These are phyloP conservation scores for Aegle marmelos DNA, from an alignment of 345 rosid species.

Conservation along the genomic window DNA sequence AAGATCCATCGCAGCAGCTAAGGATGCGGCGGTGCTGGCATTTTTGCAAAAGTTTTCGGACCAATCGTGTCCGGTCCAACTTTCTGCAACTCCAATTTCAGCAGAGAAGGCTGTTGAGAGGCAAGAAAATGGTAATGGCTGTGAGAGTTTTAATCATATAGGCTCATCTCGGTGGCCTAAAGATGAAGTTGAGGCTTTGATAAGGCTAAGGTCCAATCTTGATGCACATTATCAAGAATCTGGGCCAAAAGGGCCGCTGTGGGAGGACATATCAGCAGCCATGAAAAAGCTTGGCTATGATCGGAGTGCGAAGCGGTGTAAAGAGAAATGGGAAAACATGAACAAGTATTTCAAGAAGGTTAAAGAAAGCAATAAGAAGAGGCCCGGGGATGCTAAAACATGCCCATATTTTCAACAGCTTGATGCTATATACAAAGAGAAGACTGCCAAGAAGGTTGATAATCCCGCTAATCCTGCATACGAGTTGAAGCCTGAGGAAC, in stretches of 20 bases:
- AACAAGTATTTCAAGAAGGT: slow-evolving; percentile 95
- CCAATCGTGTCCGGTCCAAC: slow-evolving; percentile 24
- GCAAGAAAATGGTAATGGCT: slow-evolving; percentile 29
- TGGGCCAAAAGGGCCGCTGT: slow-evolving; percentile 72
- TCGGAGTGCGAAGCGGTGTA: slow-evolving; percentile 79
- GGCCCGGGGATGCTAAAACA: slow-evolving; percentile 75
- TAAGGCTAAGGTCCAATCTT: slow-evolving; percentile 53
- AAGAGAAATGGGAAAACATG: slow-evolving; percentile 97
- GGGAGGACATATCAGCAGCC: slow-evolving; percentile 79
- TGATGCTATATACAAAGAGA: slow-evolving; percentile 61
- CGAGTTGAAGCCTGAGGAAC: slow-evolving; percentile 49
- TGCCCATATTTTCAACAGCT: slow-evolving; percentile 85
- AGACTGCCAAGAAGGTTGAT: slow-evolving; percentile 33
- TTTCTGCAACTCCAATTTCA: slow-evolving; percentile 16
- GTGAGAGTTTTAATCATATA: slow-evolving; percentile 26
- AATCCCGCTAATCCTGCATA: slow-evolving; percentile 18
- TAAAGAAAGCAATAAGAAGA: slow-evolving; percentile 68
- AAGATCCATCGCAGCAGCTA: slow-evolving; percentile 65
- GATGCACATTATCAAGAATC: slow-evolving; percentile 58
- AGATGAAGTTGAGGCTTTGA: slow-evolving; percentile 72
- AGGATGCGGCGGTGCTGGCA: slow-evolving; percentile 72
- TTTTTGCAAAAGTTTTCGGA: slow-evolving; percentile 74
- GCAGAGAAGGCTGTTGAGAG: slow-evolving; percentile 21
- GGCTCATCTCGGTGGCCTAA: slow-evolving; percentile 89
- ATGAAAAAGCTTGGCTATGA: slow-evolving; percentile 71